Conservation (phyloP, 2,329 filamentous ascomycete species). For the Shiraia bambusicola region DNA sequence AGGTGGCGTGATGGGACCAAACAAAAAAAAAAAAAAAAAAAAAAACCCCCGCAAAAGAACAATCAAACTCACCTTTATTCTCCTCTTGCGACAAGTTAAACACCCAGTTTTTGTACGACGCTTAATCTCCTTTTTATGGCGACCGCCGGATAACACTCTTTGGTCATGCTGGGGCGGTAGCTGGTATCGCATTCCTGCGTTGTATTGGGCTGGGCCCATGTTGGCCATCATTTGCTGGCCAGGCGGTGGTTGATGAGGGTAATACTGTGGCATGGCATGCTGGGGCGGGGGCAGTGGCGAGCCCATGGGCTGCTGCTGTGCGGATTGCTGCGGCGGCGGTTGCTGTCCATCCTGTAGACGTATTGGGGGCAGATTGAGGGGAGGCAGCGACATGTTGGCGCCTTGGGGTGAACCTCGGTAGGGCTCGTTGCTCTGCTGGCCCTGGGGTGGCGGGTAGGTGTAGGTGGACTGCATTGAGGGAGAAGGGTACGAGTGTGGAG, state of each 20-base stretch:
- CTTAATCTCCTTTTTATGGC: slow-evolving; percentile 74
- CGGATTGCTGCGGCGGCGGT: slow-evolving; percentile 31
- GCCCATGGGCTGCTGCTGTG: slow-evolving; percentile 49
- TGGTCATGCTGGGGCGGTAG: slow-evolving; percentile 54
- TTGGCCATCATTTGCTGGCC: slow-evolving; percentile 54
- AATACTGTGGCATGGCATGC: slow-evolving; percentile 55
- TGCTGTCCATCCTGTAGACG: slow-evolving; percentile 51
- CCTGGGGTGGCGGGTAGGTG: slow-evolving; percentile 49
- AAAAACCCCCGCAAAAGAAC: no score
- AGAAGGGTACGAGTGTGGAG: slow-evolving; percentile 54
- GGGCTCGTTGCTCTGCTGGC: slow-evolving; percentile 42
- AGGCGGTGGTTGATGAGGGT: slow-evolving; percentile 48
- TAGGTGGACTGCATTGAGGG: slow-evolving; percentile 54
- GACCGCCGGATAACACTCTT: slow-evolving; percentile 61
- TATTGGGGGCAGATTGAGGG: slow-evolving; percentile 55
- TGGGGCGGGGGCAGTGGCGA: slow-evolving; percentile 58
- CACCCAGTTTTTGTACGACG: slow-evolving; percentile 74
- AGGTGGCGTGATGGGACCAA: slow-evolving; percentile 3
- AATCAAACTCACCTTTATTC: slow-evolving; percentile 67
- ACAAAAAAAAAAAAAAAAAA: background rate
- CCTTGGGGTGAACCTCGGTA: slow-evolving; percentile 51
- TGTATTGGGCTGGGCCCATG: slow-evolving; percentile 51
- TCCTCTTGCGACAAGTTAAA: slow-evolving; percentile 57
- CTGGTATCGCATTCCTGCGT: slow-evolving; percentile 54
- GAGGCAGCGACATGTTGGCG: slow-evolving; percentile 47